Evolutionary conservation across 768 basidiomycete genomes (phyloP).

Genomic region (Boletus reticuloceps): DNA sequence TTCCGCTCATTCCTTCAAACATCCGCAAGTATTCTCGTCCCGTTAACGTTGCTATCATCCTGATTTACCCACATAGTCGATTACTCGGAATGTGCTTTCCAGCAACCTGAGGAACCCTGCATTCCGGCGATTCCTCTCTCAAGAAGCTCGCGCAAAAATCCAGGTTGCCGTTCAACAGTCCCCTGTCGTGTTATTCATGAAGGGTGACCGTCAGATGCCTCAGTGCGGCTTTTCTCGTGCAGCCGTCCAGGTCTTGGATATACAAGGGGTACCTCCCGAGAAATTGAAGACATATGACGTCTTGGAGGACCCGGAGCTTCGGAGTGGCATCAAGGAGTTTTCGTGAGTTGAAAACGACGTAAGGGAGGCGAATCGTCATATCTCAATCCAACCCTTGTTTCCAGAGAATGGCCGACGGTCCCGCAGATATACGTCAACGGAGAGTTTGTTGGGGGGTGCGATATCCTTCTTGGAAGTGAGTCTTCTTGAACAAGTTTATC

Average conservation of each 20-base stretch:
- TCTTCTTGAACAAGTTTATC: constrained; percentile 13
- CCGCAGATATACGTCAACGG: constrained; percentile 94
- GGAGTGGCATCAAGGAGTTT: constrained; percentile 91
- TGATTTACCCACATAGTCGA: constrained; percentile 4
- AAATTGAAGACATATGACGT: constrained; percentile 92
- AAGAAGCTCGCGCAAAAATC: constrained; percentile 61
- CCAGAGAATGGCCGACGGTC: constrained; percentile 96
- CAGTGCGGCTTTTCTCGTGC: constrained; percentile 97
- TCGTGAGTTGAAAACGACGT: constrained; percentile 64
- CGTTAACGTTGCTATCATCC: not conserved
- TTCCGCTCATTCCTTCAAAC: constrained; percentile 14
- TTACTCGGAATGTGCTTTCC: constrained; percentile 11
- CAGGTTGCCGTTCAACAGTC: constrained; percentile 68
- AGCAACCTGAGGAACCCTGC: constrained; percentile 2
- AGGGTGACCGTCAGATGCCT: constrained; percentile 83
- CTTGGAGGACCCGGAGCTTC: constrained; percentile 78
- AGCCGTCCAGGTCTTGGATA: constrained; percentile 83
- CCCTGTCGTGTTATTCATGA: constrained; percentile 97
- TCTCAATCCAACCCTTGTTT: not conserved
- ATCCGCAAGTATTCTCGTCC: constrained; percentile 9
- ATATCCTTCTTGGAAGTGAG: constrained; percentile 89
- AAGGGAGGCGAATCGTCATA: not conserved
- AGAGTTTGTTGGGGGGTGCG: constrained; percentile 96
- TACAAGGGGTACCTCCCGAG: constrained; percentile 75
- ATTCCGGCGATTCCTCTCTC: constrained; percentile 51